These are phyloP conservation scores for Penicillium verrucosum DNA, from an alignment of 2,329 filamentous ascomycete species.

Conservation along the genomic window DNA sequence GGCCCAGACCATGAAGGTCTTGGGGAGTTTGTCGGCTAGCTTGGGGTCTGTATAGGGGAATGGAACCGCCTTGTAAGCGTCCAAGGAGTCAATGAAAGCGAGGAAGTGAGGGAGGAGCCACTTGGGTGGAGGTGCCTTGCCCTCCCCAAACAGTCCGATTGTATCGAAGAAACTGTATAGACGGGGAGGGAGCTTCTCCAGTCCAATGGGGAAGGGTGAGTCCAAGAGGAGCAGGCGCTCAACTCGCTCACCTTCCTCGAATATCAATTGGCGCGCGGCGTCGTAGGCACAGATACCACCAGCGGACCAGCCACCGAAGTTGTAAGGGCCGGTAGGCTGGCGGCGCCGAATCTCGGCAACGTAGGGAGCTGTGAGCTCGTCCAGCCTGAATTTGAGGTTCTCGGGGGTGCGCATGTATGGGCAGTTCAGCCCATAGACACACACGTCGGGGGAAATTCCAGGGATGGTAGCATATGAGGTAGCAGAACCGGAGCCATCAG, in stretches of 20 bases:
- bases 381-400: conserved; percentile 35
- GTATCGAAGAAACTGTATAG: conserved; percentile 51
- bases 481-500: conserved; percentile 47
- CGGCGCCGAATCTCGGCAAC: conserved; percentile 47
- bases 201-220: conserved; percentile 62
- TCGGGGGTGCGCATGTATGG: conserved; percentile 45
- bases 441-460: conserved; percentile 39
- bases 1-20: conserved; percentile 48
- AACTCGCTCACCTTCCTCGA: conserved; percentile 55
- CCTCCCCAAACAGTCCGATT: conserved; percentile 48
- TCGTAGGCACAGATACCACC: conserved; percentile 71
- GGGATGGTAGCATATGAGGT: conserved; percentile 47
- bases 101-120: conserved; percentile 54
- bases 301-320: conserved; percentile 71
- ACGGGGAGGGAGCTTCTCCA: conserved; percentile 62
- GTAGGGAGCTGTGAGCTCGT: conserved; percentile 38
- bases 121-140: conserved; percentile 43
- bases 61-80: conserved; percentile 41
- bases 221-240: conserved; percentile 64
- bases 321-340: conserved; percentile 56
- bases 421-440: conserved; percentile 44
- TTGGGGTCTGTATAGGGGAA: conserved; percentile 31
- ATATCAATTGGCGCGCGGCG: conserved; percentile 58
- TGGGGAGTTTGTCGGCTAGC: conserved; percentile 37
- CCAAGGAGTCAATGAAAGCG: conserved; percentile 48